Base-by-base conservation (phyloP, 2,329 filamentous ascomycete genomes). In the Monascus ruber region DNA sequence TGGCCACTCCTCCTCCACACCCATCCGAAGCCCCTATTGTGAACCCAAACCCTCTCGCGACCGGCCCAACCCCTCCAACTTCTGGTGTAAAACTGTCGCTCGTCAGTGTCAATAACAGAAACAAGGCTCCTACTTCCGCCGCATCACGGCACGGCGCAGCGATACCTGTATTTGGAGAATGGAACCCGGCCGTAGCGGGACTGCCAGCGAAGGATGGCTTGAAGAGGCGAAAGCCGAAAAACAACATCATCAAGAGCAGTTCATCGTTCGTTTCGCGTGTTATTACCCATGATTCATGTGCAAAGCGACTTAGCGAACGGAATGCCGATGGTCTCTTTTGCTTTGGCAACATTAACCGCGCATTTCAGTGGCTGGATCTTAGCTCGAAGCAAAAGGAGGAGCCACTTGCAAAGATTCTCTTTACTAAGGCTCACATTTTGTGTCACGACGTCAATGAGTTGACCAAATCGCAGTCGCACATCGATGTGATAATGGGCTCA, bases 221-320 rank as follows among this genome's bases (percentile, higher is more conserved):
- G 24, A 95, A 95, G 70, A 76, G 79, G 58, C 77, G 81, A 55
- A 98, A 98, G 62, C 91, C 91, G 2, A 98, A 96, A 72, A 96
- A 89, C 64, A 96, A 93, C 61, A 91, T 98, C 61, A 81, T 89
- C 38, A 98, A 98, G 71, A 96, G 87, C 66, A 96, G 94, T 62
- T 98, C 91, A 6, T 94, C 89, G 1, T 98, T 95, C 57, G 91
- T 98, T 26, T 95, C 89, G n/a, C 73, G 91, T 39, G 89, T 95
- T 27, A 94, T 96, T 47, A 81, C 87, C 10, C 85, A 94, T 54
- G 91, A 98, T 52, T 73, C 73, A 4, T 63, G 93, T 39, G 73
- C 75, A 24, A 94, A 91, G 63, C 80, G 84, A 47, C 63, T 96
- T 46, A 75, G 77, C 36, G 91, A 96, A 27, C 79, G 85, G 45